Conservation (phyloP, 1,284 basidiomycete genomes). For the Cryptococcus wingfieldii region DNA sequence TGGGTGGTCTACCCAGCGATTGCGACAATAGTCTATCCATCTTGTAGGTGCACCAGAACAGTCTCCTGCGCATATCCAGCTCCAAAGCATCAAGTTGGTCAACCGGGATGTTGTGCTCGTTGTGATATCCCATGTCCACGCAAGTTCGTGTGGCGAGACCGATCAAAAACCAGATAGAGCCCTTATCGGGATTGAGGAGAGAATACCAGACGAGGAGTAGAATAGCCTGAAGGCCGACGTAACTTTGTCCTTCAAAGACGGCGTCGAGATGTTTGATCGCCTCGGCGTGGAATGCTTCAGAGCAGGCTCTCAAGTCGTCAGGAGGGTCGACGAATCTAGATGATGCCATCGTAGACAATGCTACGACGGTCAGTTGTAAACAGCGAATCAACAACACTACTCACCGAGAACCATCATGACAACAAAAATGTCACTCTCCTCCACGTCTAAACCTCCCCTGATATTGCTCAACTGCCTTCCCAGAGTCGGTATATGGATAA, state of each 20-base stretch:
- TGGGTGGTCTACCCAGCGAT: conserved; percentile 48
- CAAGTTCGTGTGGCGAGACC: conserved; percentile 49
- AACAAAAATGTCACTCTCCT: conserved; percentile 48
- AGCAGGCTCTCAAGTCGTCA: conserved; percentile 49
- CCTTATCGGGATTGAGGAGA: conserved; percentile 49
- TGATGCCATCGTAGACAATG: conserved; percentile 49
- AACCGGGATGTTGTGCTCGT: conserved; percentile 45
- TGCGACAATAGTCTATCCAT: conserved; percentile 48
- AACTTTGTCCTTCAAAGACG: conserved; percentile 47
- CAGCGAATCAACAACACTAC: conserved; percentile 5
- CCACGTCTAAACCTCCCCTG: conserved; percentile 38
- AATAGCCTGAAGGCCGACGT: conserved; percentile 50
- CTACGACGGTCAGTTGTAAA: conserved; percentile 21
- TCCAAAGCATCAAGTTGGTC: conserved; percentile 47
- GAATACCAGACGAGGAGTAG: conserved; percentile 49
- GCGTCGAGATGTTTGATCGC: conserved; percentile 50
- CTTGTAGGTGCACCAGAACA: conserved; percentile 51
- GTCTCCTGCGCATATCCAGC: conserved; percentile 48
- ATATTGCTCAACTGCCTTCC: conserved; percentile 45
- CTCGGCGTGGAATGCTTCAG: conserved; percentile 50
- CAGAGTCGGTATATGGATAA: conserved; percentile 49
- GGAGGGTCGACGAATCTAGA: conserved; percentile 49
- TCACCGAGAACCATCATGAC: conserved; percentile 50
- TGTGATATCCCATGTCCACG: conserved; percentile 50
- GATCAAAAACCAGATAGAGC: conserved; percentile 50